Evolutionary conservation across 106 monocot genomes (phyloP), one percentile per base, ranked within the genome.

Genomic region (Acanthochlamys bracteata): DNA sequence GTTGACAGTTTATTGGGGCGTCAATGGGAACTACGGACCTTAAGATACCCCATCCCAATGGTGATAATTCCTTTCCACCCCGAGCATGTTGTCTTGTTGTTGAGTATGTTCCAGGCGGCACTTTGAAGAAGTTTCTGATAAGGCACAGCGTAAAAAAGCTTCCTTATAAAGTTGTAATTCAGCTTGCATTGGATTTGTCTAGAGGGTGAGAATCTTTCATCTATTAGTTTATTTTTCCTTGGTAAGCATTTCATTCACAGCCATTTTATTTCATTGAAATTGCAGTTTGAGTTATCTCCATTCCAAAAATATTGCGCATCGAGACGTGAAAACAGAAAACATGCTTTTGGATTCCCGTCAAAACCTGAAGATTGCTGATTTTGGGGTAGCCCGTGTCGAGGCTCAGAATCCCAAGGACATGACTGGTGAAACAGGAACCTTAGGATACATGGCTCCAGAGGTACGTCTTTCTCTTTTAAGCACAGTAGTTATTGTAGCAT

Each of bases 311-410:
- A 83, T 86, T 70, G 93, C 89, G 69, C 93, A 93, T 63, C 69
- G 93, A 59, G 93, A 89, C 70, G 93, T 93, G 20, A 93, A 93
- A 72, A 93, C 93, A 20, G 93, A 93, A 61, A 93, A 93, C 46
- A 93, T 93, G 93, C 89, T 93, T 71, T 63, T 93, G 14, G 89
- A 93, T 66, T 52, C 39, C 79, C 80, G 69, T 57, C 78, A 3
- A 76, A 85, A 65, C 81, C 82, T 93, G 42, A 93, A 93, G 72
- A 93, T 93, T 64, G 89, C 89, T 17, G 93, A 89, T 53, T 93
- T 93, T 76, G 93, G 93, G 49, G 93, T 93, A 73, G 93, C 93
- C 23, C 84, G 93, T 64, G 69, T 89, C 15, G 93, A 89, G 66
- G 85, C 85, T 65, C 75, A 72, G 64, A 93, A 93, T 71, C 93